phyloP scores from a whole-genome alignment of 768 basidiomycete species.

The Termitomyces sp. region DNA sequence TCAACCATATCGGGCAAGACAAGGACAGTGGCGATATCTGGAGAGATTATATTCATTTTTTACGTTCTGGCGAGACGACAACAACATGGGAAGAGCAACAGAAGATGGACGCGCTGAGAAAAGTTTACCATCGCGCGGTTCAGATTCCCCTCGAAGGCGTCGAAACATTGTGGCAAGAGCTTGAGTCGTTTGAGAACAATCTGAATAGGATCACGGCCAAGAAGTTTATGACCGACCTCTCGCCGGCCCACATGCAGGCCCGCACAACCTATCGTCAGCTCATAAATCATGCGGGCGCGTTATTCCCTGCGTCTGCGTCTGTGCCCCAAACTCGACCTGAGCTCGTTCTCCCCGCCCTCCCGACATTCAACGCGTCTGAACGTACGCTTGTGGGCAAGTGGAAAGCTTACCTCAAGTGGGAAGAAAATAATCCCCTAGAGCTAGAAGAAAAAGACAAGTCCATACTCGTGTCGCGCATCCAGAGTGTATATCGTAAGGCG shows the following conservation, averaged over 20 bases:
- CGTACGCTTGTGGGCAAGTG: conserved; percentile 77
- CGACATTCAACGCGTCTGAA: conserved; percentile 72
- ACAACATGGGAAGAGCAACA: conserved; percentile 96
- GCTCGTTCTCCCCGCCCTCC: conserved; percentile 63
- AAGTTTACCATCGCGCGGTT: conserved; percentile 90
- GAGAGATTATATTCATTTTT: conserved; percentile 90
- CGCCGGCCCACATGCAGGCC: conserved; percentile 93
- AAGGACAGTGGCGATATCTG: conserved; percentile 91
- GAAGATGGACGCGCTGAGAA: conserved; percentile 90
- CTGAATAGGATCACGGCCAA: conserved; percentile 94
- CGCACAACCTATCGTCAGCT: conserved; percentile 84
- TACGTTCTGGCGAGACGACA: conserved; percentile 73
- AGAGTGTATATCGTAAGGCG: conserved; percentile 85
- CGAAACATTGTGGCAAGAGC: conserved; percentile 92
- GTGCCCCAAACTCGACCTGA: conserved; percentile 37
- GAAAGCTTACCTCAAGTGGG: conserved; percentile 94
- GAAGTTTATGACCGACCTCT: conserved; percentile 92
- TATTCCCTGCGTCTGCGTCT: conserved; percentile 41
- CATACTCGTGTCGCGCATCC: conserved; percentile 64
- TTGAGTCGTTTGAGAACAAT: conserved; percentile 86
- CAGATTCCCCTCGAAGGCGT: conserved; percentile 94
- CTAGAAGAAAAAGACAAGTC: conserved; percentile 80
- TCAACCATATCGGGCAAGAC: conserved; percentile 87
- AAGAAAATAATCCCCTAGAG: conserved; percentile 91
- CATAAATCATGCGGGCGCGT: conserved; percentile 57